A percentile compares a stretch with the other conserved stretches of the same genome.
These are phyloP conservation scores for Avena insularis DNA, from an alignment of 176 grass and related monocot genomes.

Conservation along the genomic window DNA sequence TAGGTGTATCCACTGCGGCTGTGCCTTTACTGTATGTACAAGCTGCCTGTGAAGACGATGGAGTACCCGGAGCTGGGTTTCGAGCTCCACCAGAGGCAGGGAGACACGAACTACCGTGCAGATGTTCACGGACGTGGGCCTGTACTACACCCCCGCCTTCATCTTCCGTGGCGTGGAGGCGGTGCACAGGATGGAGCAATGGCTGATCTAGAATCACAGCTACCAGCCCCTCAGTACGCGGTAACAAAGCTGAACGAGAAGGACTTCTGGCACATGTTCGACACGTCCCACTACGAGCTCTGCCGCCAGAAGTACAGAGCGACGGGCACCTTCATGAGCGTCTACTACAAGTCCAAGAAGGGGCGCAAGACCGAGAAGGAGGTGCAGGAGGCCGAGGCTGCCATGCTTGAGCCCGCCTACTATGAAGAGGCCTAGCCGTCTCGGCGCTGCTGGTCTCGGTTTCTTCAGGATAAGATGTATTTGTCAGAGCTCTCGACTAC, in stretches of 20 bases:
- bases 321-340: constrained; percentile 87
- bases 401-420: constrained; percentile 80
- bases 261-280: constrained; percentile 99
- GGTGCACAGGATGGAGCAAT: constrained; percentile 73
- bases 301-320: constrained; percentile 75
- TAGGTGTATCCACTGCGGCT: constrained; percentile 93
- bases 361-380: constrained; percentile 99
- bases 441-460: too few species aligned
- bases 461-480: neutral
- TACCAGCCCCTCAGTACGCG: constrained; percentile 92
- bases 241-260: constrained; percentile 93
- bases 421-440: constrained; percentile 62
- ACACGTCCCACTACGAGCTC: constrained; percentile 81
- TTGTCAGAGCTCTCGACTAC: neutral
- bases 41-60: constrained; percentile 90
- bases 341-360: constrained; percentile 99
- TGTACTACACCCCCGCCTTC: constrained; percentile 76
- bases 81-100: constrained; percentile 83
- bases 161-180: constrained; percentile 66
- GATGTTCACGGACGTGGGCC: constrained; percentile 92
- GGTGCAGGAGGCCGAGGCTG: constrained; percentile 94
- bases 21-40: constrained; percentile 88
- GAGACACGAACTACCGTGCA: constrained; percentile 79
- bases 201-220: constrained; percentile 91
- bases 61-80: constrained; percentile 88